Conservation (phyloP, 2,329 filamentous ascomycete genomes). For the Peltaster fructicola region DNA sequence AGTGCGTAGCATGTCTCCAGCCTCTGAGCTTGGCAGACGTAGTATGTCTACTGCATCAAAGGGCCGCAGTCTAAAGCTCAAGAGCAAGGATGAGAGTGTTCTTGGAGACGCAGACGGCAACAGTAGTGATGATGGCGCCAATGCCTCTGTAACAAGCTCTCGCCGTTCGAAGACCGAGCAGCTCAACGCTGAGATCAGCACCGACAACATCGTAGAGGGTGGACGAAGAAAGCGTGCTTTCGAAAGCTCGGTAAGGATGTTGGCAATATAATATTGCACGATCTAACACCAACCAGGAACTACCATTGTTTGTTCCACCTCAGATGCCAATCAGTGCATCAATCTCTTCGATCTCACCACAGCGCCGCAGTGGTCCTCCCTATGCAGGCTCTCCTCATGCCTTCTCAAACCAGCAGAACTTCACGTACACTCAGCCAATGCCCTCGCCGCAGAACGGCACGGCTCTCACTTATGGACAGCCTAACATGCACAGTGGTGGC, state of each 20-base stretch:
- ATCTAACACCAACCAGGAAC: constrained; percentile 44
- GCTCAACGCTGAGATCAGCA: constrained; percentile 89
- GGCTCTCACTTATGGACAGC: constrained; percentile 11
- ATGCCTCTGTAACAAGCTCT: constrained; percentile 52
- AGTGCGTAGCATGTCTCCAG: constrained; percentile 63
- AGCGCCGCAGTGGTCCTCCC: constrained; percentile 59
- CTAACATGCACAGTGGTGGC: constrained; percentile 8
- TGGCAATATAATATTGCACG: constrained; percentile 6
- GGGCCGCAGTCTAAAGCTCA: constrained; percentile 37
- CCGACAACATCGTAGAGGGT: constrained; percentile 96
- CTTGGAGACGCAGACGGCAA: constrained; percentile 52
- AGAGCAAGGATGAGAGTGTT: constrained; percentile 34
- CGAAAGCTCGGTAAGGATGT: constrained; percentile 78
- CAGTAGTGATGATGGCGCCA: constrained; percentile 72
- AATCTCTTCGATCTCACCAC: constrained; percentile 90
- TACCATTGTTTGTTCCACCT: constrained; percentile 84
- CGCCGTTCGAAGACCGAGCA: constrained; percentile 66
- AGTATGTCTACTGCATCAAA: constrained; percentile 60
- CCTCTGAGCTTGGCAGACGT: constrained; percentile 49
- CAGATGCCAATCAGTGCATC: constrained; percentile 89
- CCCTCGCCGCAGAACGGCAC: constrained; percentile 69
- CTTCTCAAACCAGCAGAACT: constrained; percentile 60
- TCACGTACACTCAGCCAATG: constrained; percentile 57
- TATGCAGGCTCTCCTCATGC: constrained; percentile 58
- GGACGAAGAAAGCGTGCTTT: constrained; percentile 82